Evolutionary conservation across 2,329 filamentous ascomycete genomes (phyloP).

Genomic region (Beauveria pseudobassiana): DNA sequence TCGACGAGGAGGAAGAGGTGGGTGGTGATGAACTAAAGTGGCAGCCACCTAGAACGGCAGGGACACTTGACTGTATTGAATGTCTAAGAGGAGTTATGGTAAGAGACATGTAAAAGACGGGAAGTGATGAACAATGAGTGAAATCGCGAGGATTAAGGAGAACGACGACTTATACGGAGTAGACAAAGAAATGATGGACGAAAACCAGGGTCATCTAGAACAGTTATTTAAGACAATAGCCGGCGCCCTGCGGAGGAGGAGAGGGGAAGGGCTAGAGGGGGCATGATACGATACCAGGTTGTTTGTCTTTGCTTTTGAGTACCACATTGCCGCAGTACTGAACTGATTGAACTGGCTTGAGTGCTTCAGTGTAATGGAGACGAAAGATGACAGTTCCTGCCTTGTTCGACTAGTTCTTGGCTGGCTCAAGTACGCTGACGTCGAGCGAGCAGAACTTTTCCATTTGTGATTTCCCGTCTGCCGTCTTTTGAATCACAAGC

Average conservation of each 20-base stretch:
- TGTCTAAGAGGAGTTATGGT: not conserved
- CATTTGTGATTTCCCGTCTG: too few species aligned
- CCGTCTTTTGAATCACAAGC: too few species aligned
- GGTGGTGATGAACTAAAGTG: slow-evolving; percentile 4
- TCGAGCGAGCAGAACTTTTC: too few species aligned
- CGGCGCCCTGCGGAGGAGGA: not conserved
- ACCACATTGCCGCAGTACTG: too few species aligned
- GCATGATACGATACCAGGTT: not conserved
- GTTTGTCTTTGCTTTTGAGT: too few species aligned
- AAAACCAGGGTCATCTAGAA: not conserved
- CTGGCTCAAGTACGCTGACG: too few species aligned
- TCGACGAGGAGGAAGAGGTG: not conserved
- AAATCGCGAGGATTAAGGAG: not conserved
- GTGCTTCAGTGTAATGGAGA: too few species aligned
- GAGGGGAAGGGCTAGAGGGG: not conserved
- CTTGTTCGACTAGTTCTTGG: too few species aligned
- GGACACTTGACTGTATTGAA: not conserved
- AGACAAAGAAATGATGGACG: not conserved
- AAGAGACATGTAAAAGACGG: not conserved
- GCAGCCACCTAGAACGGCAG: not conserved
- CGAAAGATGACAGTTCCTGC: too few species aligned
- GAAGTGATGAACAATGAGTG: not conserved
- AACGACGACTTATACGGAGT: not conserved
- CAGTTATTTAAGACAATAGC: not conserved
- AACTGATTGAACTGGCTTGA: too few species aligned